Conservation (phyloP, 1,284 basidiomycete species). For the Pyrrhoderma noxium region DNA sequence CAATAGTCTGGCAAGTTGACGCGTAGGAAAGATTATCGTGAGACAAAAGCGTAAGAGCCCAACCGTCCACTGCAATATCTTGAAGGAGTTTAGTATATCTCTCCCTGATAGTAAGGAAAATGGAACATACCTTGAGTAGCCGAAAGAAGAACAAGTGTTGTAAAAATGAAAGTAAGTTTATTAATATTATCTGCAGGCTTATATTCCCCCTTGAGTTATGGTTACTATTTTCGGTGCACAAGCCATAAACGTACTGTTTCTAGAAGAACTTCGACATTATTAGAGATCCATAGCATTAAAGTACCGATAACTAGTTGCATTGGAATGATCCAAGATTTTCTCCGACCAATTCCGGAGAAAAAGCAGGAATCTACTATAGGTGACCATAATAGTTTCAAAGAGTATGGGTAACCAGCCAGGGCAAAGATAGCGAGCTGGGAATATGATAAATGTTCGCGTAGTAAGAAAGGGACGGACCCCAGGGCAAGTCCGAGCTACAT, state of each 20-base stretch:
- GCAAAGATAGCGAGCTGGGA: slow-evolving; percentile 95
- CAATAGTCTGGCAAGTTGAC: slow-evolving; percentile 97
- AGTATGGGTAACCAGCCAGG: slow-evolving; percentile 94
- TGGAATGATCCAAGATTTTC: slow-evolving; percentile 98
- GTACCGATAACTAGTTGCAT: slow-evolving; percentile 90
- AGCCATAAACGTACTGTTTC: slow-evolving; percentile 59
- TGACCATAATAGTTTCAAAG: slow-evolving; percentile 95
- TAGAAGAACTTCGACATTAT: slow-evolving; percentile 74
- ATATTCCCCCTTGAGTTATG: slow-evolving; percentile 1
- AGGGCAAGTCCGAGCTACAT: slow-evolving; percentile 65
- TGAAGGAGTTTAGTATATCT: not conserved
- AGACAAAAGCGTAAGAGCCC: slow-evolving; percentile 95
- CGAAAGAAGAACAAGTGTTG: slow-evolving; percentile 87
- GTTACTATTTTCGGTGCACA: slow-evolving; percentile 1
- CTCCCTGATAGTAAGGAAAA: not conserved
- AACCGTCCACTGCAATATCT: slow-evolving; percentile 99
- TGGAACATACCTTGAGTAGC: slow-evolving; percentile 82
- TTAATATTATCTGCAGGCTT: slow-evolving; percentile 79
- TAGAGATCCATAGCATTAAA: slow-evolving; percentile 84
- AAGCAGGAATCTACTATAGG: slow-evolving; percentile 95
- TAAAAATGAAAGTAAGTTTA: slow-evolving; percentile 83
- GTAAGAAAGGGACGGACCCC: slow-evolving; percentile 96
- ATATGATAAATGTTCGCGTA: slow-evolving; percentile 92
- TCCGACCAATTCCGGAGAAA: slow-evolving; percentile 72
- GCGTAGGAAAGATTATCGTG: slow-evolving; percentile 95